phyloP scores from a whole-genome alignment of 352 stramenopile genomes.

The Phytophthora ohioensis region DNA sequence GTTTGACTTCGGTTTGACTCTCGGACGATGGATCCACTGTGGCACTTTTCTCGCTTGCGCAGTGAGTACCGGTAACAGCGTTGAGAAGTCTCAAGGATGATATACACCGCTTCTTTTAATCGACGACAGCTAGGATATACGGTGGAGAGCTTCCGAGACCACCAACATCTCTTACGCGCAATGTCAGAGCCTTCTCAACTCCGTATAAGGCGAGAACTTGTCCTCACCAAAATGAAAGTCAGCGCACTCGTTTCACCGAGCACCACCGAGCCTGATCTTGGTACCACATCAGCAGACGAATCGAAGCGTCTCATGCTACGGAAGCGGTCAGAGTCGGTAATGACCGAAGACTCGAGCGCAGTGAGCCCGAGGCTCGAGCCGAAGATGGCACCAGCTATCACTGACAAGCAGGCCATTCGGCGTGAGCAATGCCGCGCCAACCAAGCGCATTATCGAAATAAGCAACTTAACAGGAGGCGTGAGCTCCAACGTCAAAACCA shows the following conservation, averaged over 20 bases:
- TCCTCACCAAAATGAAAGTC: slow-evolving; percentile 18
- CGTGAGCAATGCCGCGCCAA: slow-evolving; percentile 31
- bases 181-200: background rate
- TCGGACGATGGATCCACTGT: too few species aligned
- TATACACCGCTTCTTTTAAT: too few species aligned
- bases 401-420: slow-evolving; percentile 25
- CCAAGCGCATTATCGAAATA: slow-evolving; percentile 35
- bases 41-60: too few species aligned
- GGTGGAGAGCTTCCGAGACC: background rate
- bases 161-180: background rate
- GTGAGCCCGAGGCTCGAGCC: slow-evolving; percentile 15
- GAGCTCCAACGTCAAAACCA: slow-evolving; percentile 17
- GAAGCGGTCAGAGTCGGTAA: slow-evolving; percentile 11
- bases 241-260: slow-evolving; percentile 14
- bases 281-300: slow-evolving; percentile 15
- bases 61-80: too few species aligned
- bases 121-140: background rate
- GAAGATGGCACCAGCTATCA: slow-evolving; percentile 10
- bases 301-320: slow-evolving; percentile 16
- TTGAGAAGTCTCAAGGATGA: too few species aligned
- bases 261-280: slow-evolving; percentile 18
- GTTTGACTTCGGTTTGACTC: too few species aligned
- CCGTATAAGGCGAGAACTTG: background rate
- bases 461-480: slow-evolving; percentile 16
- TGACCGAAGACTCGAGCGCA: slow-evolving; percentile 16